These are phyloP conservation scores for Danielia reshetovae DNA, from an alignment of 805 yeast genomes.

Conservation along the genomic window DNA sequence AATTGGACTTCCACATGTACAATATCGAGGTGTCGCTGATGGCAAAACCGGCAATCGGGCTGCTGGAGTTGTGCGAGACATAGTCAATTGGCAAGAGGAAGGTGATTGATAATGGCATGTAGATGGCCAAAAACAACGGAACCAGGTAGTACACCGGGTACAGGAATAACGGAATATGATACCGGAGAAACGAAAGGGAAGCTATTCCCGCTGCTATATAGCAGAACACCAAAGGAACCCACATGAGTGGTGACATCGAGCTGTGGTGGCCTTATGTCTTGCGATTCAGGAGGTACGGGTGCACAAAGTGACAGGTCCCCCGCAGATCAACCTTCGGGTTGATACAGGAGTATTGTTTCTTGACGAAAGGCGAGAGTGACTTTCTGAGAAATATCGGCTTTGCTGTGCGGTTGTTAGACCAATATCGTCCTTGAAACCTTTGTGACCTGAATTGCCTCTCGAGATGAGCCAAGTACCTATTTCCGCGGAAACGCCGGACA, in stretches of 20 bases:
- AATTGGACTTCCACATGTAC: slow-evolving; percentile 67
- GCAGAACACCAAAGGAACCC: slow-evolving; percentile 16
- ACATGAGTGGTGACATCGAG: slow-evolving; percentile 1
- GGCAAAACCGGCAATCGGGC: slow-evolving; percentile 36
- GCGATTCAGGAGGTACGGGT: neutral
- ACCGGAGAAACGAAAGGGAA: slow-evolving; percentile 30
- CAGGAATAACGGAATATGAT: slow-evolving; percentile 31
- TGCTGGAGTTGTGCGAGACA: slow-evolving; percentile 46
- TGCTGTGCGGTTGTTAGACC: too few species aligned
- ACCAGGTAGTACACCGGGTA: slow-evolving; percentile 40
- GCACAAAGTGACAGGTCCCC: too few species aligned
- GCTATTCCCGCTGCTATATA: slow-evolving; percentile 25
- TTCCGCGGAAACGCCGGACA: too few species aligned
- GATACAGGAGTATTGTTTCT: too few species aligned
- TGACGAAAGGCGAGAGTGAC: too few species aligned
- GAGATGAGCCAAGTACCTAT: too few species aligned
- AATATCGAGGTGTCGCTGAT: slow-evolving; percentile 25
- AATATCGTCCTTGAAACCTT: too few species aligned
- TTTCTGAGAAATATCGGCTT: too few species aligned
- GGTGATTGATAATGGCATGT: slow-evolving; percentile 71
- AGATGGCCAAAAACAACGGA: slow-evolving; percentile 56
- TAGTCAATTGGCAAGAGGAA: slow-evolving; percentile 74
- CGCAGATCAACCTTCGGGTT: too few species aligned
- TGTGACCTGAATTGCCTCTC: too few species aligned
- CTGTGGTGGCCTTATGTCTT: too few species aligned